phyloP scores from a whole-genome alignment of 345 rosid genomes.

The Gynandropsis gynandra region DNA sequence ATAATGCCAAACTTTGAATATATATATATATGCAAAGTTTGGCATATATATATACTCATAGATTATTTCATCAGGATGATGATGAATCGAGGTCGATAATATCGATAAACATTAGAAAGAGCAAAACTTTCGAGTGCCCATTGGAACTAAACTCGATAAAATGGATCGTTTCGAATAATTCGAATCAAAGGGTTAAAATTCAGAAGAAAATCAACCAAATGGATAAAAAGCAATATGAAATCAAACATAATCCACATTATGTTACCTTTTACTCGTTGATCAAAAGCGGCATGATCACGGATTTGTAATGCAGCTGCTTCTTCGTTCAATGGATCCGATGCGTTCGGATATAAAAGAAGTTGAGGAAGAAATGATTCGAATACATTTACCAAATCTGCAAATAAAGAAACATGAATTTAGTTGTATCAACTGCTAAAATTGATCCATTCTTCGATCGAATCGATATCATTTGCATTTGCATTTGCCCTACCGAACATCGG shows the following conservation, averaged over 20 bases:
- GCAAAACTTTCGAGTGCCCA: no score
- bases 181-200: not conserved
- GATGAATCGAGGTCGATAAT: no score
- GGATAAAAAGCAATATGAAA: not conserved
- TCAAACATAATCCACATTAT: not conserved
- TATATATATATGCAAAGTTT: no score
- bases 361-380: slow-evolving; percentile 98
- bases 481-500: slow-evolving; percentile 82
- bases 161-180: not conserved
- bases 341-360: slow-evolving; percentile 93
- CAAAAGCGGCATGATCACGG: slow-evolving; percentile 82
- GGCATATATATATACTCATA: no score
- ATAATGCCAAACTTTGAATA: no score
- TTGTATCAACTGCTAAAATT: not conserved
- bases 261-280: slow-evolving; percentile 80
- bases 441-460: not conserved
- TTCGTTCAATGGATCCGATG: slow-evolving; percentile 92
- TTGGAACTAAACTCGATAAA: not conserved
- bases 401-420: slow-evolving; percentile 1
- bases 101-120: no score
- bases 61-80: no score
- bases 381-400: slow-evolving; percentile 88
- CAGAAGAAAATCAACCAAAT: not conserved
- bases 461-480: not conserved
- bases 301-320: slow-evolving; percentile 96